Evolutionary conservation across 2,329 filamentous ascomycete species (phyloP), one percentile per base, ranked within the genome.

Genomic region (Monilinia aucupariae): DNA sequence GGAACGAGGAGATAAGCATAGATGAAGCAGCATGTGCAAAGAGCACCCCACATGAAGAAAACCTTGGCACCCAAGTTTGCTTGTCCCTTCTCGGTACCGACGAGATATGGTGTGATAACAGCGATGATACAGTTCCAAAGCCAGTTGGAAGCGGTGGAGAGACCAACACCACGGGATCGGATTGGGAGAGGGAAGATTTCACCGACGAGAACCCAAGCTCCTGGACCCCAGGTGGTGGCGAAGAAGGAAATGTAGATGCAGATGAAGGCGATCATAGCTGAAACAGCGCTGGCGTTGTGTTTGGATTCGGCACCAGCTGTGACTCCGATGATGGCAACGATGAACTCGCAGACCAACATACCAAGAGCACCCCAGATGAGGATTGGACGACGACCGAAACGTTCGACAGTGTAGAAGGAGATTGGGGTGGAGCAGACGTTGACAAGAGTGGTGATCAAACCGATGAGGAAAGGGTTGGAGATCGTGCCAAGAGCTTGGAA

Each of bases 221-320:
- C 67, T 3, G 91, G 90, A 60, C 91, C 91, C 91, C 91, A 96
- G 67, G 91, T 96, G 64, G 84, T 86, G 65, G 91, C 91, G 75
- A 96, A 96, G 82, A 88, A 93, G 83, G 91, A 92, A 81, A 96
- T 92, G 82, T 92, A 94, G 80, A 96, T 62, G 79, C 87, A 89
- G 74, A 94, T 94, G 79, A 96, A 94, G 65, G 90, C 85, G 68
- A 96, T 91, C 81, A 92, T 87, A 56, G 88, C 85, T 67, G 64
- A 68, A 69, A 83, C 81, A 41, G 85, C 86, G 2, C 78, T 68
- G 65, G 81, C 77, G 75, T 87, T 84, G 77, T 82, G 59, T 71
- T 79, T 78, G 66, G 79, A 71, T 75, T 81, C 78, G 74, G 81
- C 78, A 50, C 84, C 85, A 59, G 83, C 76, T 3, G 83, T 84